These are phyloP conservation scores for Medicago lupulina DNA, from an alignment of 306 rosid genomes.

Conservation along the genomic window DNA sequence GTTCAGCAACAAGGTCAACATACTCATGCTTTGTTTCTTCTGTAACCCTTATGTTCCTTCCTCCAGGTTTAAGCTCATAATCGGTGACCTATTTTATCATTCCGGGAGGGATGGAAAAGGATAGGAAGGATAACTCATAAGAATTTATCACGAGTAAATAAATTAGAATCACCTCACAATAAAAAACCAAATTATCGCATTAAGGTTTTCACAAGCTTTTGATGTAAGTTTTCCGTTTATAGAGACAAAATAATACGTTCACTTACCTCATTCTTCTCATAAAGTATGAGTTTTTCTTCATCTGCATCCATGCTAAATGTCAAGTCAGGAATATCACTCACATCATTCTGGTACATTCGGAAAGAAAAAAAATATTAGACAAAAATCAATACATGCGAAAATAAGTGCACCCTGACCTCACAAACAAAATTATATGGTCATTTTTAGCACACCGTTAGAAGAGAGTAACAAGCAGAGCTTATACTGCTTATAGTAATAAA, in stretches of 20 bases:
- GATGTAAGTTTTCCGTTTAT: conserved; percentile 2
- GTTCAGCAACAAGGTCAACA: conserved; percentile 98
- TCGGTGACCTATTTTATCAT: conserved; percentile 78
- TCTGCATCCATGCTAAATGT: conserved; percentile 99
- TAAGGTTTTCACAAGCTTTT: conserved; percentile 27
- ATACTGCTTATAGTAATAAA: conserved; percentile 3
- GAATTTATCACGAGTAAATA: conserved; percentile 28
- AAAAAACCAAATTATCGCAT: background rate
- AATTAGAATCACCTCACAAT: conserved; percentile 3
- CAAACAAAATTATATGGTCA: conserved; percentile 23
- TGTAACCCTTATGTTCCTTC: conserved; percentile 94
- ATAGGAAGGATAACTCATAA: conserved; percentile 30
- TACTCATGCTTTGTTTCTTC: conserved; percentile 99
- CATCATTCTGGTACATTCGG: conserved; percentile 70
- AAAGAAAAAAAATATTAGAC: conserved; percentile 29
- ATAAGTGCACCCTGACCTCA: conserved; percentile 26
- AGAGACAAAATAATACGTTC: conserved; percentile 14
- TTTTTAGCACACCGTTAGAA: conserved; percentile 5
- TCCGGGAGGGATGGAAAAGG: conserved; percentile 37
- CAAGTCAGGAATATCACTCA: conserved; percentile 88
- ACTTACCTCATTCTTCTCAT: conserved; percentile 87
- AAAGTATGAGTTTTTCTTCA: conserved; percentile 95
- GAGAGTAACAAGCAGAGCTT: conserved; percentile 20
- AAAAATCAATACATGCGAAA: conserved; percentile 10
- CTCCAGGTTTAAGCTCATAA: conserved; percentile 98